Evolutionary conservation across 768 basidiomycete genomes (phyloP), one percentile per base, ranked within the genome.

Genomic region (Phylloporus sp.): DNA sequence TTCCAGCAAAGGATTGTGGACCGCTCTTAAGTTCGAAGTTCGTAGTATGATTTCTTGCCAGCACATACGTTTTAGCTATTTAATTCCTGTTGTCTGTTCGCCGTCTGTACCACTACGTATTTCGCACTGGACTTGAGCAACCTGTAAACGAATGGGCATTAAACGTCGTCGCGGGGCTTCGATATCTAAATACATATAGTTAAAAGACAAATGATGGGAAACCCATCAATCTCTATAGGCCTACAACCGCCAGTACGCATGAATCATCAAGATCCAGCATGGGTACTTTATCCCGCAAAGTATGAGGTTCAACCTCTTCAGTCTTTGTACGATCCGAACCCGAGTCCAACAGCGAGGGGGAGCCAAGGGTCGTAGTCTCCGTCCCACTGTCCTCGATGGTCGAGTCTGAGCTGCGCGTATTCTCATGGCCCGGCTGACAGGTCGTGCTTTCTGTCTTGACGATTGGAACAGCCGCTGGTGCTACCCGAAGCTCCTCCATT

Each of bases 181-280:
- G 40, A 29, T 15, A 23, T 47, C 47, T 67, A 67, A 67, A 56
- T 64, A 64, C 9, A 29, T 49, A 66, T 67, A 62, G 39, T 65
- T 62, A 62, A 50, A 29, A 47, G 39, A 54, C 18, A 24, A 23
- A 40, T 36, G 46, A 53, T 49, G 5, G 42, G 27, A 9, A 29
- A 11, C n/a, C 31, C 26, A 29, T 45, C 47, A 29, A 43, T 8
- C 32, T 48, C 50, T 57, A 57, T 5, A 54, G 47, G 39, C 28
- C 53, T 51, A 65, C 55, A 54, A 58, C 54, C 24, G 38, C 52
- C 3, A 49, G 53, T 47, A 49, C 26, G 28, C 47, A 53, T 31
- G 49, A 39, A 64, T 62, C 64, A 39, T 68, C 66, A 28, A 62
- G 66, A 66, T 59, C 59, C 34, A 57, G 39, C 38, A 59, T 50